Percentiles rank a stretch among this genome's conserved stretches.
phyloP scores from a whole-genome alignment of 148 eudicot genomes.

The Polygonum maritimum region DNA sequence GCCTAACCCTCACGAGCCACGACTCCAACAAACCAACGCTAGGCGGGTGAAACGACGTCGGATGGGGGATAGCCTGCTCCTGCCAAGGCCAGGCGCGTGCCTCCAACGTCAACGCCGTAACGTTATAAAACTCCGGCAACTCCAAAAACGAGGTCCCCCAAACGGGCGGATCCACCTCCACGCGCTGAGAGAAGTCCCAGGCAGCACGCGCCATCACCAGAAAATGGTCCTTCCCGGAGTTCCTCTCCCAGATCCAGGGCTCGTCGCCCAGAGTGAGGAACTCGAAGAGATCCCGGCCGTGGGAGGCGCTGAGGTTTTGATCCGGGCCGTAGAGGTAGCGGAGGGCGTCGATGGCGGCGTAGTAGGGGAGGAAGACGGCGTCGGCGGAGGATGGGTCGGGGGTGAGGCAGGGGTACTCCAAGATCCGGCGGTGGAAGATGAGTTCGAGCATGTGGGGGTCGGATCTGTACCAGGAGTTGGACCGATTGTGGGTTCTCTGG shows the following conservation, averaged over 20 bases:
- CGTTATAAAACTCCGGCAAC: slow-evolving; percentile 55
- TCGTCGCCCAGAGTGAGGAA: slow-evolving; percentile 22
- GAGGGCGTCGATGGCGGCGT: slow-evolving; percentile 49
- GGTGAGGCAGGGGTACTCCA: slow-evolving; percentile 79
- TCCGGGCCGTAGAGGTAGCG: slow-evolving; percentile 51
- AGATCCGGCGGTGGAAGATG: slow-evolving; percentile 76
- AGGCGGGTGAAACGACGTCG: slow-evolving; percentile 87
- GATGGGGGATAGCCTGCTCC: slow-evolving; percentile 66
- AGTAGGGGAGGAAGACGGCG: slow-evolving; percentile 73
- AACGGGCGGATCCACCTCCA: slow-evolving; percentile 34
- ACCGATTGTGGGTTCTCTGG: slow-evolving; percentile 57
- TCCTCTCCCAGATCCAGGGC: slow-evolving; percentile 39
- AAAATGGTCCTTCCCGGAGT: slow-evolving; percentile 61
- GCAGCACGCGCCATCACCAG: slow-evolving; percentile 59
- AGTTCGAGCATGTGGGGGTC: slow-evolving; percentile 66
- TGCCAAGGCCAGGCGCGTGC: slow-evolving; percentile 65
- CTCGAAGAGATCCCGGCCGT: slow-evolving; percentile 43
- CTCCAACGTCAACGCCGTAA: slow-evolving; percentile 57
- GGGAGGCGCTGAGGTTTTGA: slow-evolving; percentile 37
- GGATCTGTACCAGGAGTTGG: slow-evolving; percentile 74
- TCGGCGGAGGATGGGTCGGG: slow-evolving; percentile 30
- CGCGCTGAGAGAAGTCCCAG: slow-evolving; percentile 62
- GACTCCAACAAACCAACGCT: slow-evolving; percentile 47
- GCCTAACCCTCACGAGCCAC: slow-evolving; percentile 51
- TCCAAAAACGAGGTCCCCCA: slow-evolving; percentile 81